phyloP scores from a whole-genome alignment of 768 basidiomycete genomes.

The Boletus patriciae region DNA sequence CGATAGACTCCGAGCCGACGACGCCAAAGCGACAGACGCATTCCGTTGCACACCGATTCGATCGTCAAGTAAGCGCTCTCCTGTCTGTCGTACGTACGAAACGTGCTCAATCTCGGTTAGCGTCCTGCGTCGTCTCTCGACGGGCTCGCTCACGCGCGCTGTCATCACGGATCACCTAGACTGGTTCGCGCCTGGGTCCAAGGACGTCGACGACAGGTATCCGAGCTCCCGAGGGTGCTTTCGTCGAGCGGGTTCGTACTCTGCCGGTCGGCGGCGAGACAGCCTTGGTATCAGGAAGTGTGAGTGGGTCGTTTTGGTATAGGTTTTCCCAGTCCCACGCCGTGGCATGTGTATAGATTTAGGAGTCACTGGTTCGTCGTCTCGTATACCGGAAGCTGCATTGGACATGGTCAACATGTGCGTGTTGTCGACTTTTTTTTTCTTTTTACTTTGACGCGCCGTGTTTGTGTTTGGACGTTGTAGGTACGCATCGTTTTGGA shows the following conservation, averaged over 20 bases:
- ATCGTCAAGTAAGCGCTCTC: no score
- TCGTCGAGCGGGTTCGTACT: slow-evolving; percentile 58
- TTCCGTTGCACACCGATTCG: slow-evolving; percentile 74
- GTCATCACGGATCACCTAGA: slow-evolving; percentile 75
- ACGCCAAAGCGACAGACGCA: no score
- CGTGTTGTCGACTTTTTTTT: slow-evolving; percentile 22
- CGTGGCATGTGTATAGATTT: slow-evolving; percentile 41
- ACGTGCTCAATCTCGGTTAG: no score
- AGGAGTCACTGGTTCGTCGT: slow-evolving; percentile 54
- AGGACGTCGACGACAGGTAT: slow-evolving; percentile 51
- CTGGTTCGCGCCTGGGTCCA: slow-evolving; percentile 51
- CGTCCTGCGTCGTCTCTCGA: no score
- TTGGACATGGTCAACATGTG: slow-evolving; percentile 75
- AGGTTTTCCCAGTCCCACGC: neutral
- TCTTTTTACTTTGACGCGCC: neutral
- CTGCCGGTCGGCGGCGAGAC: no score
- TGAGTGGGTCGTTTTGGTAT: slow-evolving; percentile 17
- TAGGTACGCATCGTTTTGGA: slow-evolving; percentile 38
- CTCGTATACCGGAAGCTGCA: slow-evolving; percentile 42
- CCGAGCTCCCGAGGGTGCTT: slow-evolving; percentile 56
- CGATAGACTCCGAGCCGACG: no score
- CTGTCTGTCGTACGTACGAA: no score
- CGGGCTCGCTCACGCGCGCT: no score
- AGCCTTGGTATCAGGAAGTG: slow-evolving; percentile 66
- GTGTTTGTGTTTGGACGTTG: no score